Evolutionary conservation across 257 asterid genomes (phyloP).

Genomic region (Przewalskia tangutica): DNA sequence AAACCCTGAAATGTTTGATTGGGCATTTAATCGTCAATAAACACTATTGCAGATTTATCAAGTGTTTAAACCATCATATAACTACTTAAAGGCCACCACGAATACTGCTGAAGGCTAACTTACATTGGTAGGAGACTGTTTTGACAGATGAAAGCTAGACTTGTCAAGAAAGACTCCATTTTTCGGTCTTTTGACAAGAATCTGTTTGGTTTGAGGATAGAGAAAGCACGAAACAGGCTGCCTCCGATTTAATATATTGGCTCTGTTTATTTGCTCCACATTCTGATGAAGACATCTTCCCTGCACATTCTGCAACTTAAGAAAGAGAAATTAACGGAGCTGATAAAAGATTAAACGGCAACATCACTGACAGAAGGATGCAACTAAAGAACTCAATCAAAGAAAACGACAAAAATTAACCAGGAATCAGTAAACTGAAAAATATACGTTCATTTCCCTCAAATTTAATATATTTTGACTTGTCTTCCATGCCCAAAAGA

Average conservation of each 20-base stretch:
- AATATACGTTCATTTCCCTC: background rate
- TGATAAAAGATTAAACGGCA: background rate
- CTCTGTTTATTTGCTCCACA: conserved; percentile 21
- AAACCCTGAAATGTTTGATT: background rate
- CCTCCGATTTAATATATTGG: conserved; percentile 21
- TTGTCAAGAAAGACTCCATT: conserved; percentile 55
- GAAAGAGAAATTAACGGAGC: background rate
- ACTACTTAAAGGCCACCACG: background rate
- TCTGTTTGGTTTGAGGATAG: conserved; percentile 37
- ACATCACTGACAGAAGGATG: background rate
- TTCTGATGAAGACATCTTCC: conserved; percentile 34
- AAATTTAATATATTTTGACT: background rate
- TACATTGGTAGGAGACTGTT: conserved; percentile 25
- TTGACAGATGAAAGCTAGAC: conserved; percentile 43
- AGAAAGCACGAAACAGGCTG: conserved; percentile 50
- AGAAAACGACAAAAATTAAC: background rate
- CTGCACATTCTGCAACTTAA: conserved; percentile 46
- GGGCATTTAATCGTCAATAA: background rate
- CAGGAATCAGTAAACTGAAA: background rate
- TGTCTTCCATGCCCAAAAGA: background rate
- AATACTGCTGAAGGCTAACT: conserved; percentile 23
- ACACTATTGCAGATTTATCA: background rate
- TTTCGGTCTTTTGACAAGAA: conserved; percentile 32
- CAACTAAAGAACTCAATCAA: background rate
- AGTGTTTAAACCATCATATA: background rate